Evolutionary conservation across 768 basidiomycete genomes (phyloP).

Genomic region (Imleria badia): DNA sequence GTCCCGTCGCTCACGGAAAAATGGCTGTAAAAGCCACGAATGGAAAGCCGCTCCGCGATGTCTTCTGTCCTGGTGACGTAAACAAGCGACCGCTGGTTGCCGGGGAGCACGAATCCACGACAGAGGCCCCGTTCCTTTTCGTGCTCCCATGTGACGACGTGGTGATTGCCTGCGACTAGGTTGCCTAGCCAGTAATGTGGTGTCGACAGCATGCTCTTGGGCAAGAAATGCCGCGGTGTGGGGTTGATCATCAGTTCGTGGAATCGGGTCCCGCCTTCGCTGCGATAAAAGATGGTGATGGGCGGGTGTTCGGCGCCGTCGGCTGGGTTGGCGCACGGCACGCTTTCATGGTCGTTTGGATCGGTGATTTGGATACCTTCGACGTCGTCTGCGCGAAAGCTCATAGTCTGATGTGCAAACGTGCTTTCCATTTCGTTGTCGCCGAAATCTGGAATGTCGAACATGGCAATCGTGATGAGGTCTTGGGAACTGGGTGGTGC

Average conservation of each 20-base stretch:
- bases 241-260: slow-evolving; percentile 32
- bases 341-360: slow-evolving; percentile 24
- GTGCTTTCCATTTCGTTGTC: slow-evolving; percentile 28
- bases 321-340: slow-evolving; percentile 12
- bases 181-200: slow-evolving; percentile 32
- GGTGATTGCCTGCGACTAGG: slow-evolving; percentile 24
- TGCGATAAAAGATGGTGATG: slow-evolving; percentile 35
- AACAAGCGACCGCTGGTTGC: slow-evolving; percentile 33
- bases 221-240: slow-evolving; percentile 20
- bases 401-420: slow-evolving; percentile 28
- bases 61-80: slow-evolving; percentile 28
- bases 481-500: slow-evolving; percentile 25
- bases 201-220: slow-evolving; percentile 22
- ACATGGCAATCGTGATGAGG: slow-evolving; percentile 32
- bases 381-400: slow-evolving; percentile 32
- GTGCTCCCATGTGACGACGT: slow-evolving; percentile 28
- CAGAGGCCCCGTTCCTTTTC: slow-evolving; percentile 22
- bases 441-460: slow-evolving; percentile 31
- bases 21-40: slow-evolving; percentile 34
- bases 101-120: slow-evolving; percentile 33
- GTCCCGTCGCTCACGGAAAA: slow-evolving; percentile 37
- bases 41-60: slow-evolving; percentile 25
- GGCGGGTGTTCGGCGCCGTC: slow-evolving; percentile 31
- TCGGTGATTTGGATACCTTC: slow-evolving; percentile 37
- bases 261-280: slow-evolving; percentile 27